These are phyloP conservation scores for Trichoderma koningiopsis DNA, from an alignment of 2,329 filamentous ascomycete genomes.

Conservation along the genomic window DNA sequence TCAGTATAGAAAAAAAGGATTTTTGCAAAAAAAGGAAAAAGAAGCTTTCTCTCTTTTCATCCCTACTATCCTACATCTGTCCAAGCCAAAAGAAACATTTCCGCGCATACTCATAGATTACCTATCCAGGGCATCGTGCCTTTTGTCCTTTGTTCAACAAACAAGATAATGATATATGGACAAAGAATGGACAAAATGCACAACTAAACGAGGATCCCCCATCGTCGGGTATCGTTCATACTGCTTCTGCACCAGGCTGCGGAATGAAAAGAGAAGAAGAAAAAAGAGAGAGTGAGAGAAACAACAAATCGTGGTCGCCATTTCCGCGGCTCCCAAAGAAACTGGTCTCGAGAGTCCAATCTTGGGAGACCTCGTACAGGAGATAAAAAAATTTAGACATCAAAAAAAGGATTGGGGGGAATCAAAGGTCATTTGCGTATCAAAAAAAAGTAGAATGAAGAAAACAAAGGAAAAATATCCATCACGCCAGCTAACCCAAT, in stretches of 20 bases:
- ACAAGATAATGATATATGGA: background rate
- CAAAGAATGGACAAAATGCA: background rate
- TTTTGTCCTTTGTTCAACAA: background rate
- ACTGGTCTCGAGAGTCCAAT: background rate
- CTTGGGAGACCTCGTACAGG: slow-evolving; percentile 1
- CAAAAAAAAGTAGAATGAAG: slow-evolving; percentile 21
- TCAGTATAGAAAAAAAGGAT: background rate
- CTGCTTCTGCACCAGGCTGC: slow-evolving; percentile 19
- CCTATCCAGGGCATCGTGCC: background rate
- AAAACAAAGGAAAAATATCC: background rate
- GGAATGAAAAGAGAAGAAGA: slow-evolving; percentile 5
- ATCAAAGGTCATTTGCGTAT: slow-evolving; percentile 25
- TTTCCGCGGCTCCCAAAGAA: background rate
- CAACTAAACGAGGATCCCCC: background rate
- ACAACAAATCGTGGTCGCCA: slow-evolving; percentile 3
- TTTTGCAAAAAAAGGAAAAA: background rate
- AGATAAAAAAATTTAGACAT: slow-evolving; percentile 29
- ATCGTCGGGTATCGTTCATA: slow-evolving; percentile 23
- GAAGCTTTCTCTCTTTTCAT: background rate
- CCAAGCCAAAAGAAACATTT: slow-evolving; percentile 12
- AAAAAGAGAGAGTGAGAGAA: background rate
- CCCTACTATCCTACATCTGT: slow-evolving; percentile 25
- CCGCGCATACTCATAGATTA: slow-evolving; percentile 21
- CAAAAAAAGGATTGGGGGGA: slow-evolving; percentile 31
- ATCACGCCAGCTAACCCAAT: background rate